Percentiles rank a stretch among this genome's conserved stretches.
These are phyloP conservation scores for Pseudozyma tsukubaensis DNA, from an alignment of 1,284 basidiomycete species.

Conservation along the genomic window DNA sequence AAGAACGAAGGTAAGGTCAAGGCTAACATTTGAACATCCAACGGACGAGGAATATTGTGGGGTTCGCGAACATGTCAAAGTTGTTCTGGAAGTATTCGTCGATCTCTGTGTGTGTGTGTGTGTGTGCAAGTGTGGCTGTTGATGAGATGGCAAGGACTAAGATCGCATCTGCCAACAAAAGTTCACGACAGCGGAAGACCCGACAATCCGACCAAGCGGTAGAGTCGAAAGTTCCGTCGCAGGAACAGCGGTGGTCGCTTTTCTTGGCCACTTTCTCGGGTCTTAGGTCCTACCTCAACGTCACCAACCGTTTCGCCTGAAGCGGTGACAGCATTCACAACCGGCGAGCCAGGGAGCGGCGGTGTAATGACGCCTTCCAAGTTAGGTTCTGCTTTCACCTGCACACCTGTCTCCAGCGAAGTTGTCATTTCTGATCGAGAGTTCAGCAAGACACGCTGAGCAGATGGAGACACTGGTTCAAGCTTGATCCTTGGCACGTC, in stretches of 20 bases:
- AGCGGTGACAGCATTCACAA: not conserved
- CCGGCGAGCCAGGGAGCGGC: not conserved
- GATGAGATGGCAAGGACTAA: not conserved
- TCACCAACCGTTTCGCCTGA: too few relatives aligned
- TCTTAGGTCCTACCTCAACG: too few relatives aligned
- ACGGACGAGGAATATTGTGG: not conserved
- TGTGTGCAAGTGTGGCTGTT: not conserved
- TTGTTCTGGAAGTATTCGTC: too few relatives aligned
- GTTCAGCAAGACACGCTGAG: not conserved
- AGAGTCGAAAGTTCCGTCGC: constrained; percentile 37
- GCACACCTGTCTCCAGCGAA: not conserved
- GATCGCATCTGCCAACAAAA: not conserved
- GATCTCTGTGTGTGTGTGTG: not conserved
- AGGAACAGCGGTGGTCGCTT: constrained; percentile 21
- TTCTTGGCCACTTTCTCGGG: too few relatives aligned
- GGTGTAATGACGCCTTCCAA: not conserved
- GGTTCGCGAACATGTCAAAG: not conserved
- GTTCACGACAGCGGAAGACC: constrained; percentile 16
- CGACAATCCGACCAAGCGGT: constrained; percentile 16
- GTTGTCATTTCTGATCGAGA: not conserved
- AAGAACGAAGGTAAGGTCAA: constrained; percentile 75
- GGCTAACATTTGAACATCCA: constrained; percentile 43
- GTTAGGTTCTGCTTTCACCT: not conserved
- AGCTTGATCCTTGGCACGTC: constrained; percentile 2
- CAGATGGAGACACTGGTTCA: constrained; percentile 16